Conservation (phyloP, 2,329 filamentous ascomycete species). For the Aspergillus floridensis region DNA sequence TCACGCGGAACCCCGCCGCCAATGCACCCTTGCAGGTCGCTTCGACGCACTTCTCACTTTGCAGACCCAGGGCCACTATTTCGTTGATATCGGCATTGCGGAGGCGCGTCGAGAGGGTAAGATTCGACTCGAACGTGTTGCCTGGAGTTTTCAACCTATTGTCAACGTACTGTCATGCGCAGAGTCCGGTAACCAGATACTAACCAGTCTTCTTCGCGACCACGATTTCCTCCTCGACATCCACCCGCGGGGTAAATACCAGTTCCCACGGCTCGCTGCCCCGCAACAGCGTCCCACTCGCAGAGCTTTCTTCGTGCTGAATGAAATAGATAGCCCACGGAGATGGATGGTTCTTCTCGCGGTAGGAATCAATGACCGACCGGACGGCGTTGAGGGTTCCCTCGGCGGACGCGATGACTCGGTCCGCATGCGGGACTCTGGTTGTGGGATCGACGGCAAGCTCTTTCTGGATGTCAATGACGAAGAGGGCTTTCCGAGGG, state of each 20-base stretch:
- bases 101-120: background rate
- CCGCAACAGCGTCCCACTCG: background rate
- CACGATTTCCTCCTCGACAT: background rate
- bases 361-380: background rate
- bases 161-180: no score
- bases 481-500: background rate
- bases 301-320: background rate
- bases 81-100: background rate
- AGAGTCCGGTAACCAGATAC: background rate
- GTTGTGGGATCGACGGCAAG: background rate
- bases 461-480: conserved; percentile 4
- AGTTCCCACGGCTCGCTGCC: conserved; percentile 2
- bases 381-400: background rate
- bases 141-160: background rate
- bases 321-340: background rate
- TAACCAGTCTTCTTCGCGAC: conserved; percentile 1
- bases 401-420: background rate
- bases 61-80: background rate
- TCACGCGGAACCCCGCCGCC: conserved; percentile 2
- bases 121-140: conserved; percentile 7
- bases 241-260: background rate
- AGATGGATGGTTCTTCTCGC: background rate
- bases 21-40: conserved; percentile 4
- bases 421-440: conserved; percentile 1
- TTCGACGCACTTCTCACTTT: background rate